phyloP scores from a whole-genome alignment of 78 protist genomes.

The Chrysochromulina parva region DNA sequence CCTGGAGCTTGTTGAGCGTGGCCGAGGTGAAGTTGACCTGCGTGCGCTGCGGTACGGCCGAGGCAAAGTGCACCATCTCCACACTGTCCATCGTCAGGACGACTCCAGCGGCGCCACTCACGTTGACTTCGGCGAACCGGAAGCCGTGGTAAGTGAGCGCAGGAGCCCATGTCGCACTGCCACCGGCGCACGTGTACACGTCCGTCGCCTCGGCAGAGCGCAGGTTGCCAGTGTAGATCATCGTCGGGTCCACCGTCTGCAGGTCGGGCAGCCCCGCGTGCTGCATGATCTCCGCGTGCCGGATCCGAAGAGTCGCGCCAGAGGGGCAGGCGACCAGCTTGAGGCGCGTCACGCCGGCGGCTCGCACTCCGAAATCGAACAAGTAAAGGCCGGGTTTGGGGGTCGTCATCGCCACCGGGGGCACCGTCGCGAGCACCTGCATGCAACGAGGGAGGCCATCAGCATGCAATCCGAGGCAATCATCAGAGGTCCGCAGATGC shows the following conservation, averaged over 20 bases:
- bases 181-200: slow-evolving; percentile 25
- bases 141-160: slow-evolving; percentile 57
- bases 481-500: no score
- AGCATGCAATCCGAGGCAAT: no score
- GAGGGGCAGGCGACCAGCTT: background rate
- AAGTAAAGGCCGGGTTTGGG: background rate
- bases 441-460: no score
- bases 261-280: slow-evolving; percentile 39
- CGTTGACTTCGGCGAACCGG: slow-evolving; percentile 43
- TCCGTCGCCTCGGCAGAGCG: slow-evolving; percentile 52
- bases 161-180: slow-evolving; percentile 19
- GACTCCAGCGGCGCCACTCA: background rate
- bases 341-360: slow-evolving; percentile 25
- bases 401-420: background rate
- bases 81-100: background rate
- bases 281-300: slow-evolving; percentile 43
- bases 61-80: background rate
- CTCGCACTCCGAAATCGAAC: slow-evolving; percentile 39
- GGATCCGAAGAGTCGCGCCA: slow-evolving; percentile 14
- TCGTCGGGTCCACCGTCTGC: background rate
- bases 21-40: background rate
- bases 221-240: slow-evolving; percentile 52
- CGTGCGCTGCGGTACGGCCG: background rate
- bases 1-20: slow-evolving; percentile 28
- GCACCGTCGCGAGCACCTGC: no score